phyloP scores from a whole-genome alignment of 148 eudicot species.

The Polygonum maritimum region DNA sequence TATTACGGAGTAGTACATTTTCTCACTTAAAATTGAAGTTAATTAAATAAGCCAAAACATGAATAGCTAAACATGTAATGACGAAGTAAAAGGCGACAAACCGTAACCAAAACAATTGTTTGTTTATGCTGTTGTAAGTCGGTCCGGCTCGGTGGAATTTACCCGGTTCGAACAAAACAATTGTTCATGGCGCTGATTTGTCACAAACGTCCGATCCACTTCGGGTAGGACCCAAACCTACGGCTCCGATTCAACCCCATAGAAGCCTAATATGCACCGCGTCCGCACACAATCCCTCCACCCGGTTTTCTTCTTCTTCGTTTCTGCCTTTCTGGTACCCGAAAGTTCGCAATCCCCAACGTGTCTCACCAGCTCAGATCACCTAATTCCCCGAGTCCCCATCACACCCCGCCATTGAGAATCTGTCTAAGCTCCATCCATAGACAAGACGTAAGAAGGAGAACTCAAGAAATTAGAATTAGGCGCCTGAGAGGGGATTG shows the following conservation, averaged over 20 bases:
- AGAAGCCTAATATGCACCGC: not conserved
- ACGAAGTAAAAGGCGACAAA: conserved; percentile 1
- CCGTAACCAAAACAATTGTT: not conserved
- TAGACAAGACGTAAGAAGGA: not conserved
- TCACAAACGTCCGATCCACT: not conserved
- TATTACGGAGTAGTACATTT: too few relatives aligned
- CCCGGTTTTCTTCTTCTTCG: not conserved
- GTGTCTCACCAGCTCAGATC: not conserved
- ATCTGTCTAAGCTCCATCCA: not conserved
- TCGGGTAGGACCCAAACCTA: not conserved
- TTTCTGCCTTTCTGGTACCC: conserved; percentile 2
- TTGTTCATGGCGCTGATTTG: too few relatives aligned
- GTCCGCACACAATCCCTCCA: not conserved
- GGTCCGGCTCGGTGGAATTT: too few relatives aligned
- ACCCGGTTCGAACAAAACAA: too few relatives aligned
- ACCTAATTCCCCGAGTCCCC: not conserved
- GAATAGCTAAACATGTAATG: not conserved
- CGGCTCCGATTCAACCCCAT: not conserved
- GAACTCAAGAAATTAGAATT: not conserved
- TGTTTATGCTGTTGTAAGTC: too few relatives aligned
- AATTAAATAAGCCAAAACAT: conserved; percentile 3
- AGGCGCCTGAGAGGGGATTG: not conserved
- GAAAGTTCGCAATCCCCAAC: not conserved
- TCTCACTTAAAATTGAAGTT: not conserved
- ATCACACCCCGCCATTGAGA: not conserved